Evolutionary conservation across 2,329 filamentous ascomycete species (phyloP).

Genomic region (Seiridium cupressi): DNA sequence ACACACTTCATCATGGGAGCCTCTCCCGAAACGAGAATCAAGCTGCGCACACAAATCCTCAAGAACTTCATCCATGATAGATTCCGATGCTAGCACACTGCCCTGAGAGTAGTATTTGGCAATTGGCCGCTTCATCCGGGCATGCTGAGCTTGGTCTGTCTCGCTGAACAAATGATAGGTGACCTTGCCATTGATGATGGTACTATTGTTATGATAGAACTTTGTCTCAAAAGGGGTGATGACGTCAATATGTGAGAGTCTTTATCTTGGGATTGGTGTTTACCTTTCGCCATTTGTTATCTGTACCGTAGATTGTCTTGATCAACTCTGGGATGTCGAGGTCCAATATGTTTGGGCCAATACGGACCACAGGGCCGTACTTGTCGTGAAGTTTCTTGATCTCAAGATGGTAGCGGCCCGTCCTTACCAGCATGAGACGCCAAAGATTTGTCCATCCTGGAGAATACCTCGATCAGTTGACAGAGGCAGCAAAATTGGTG

Average conservation of each 20-base stretch:
- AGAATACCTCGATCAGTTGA: background rate
- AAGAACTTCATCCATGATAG: conserved; percentile 25
- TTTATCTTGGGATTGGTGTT: background rate
- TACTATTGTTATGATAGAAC: conserved; percentile 25
- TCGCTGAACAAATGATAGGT: conserved; percentile 30
- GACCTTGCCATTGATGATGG: conserved; percentile 23
- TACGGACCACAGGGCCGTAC: conserved; percentile 34
- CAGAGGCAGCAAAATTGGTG: background rate
- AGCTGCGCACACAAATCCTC: conserved; percentile 21
- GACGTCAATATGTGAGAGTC: background rate
- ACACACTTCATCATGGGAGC: conserved; percentile 12
- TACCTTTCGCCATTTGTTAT: conserved; percentile 28
- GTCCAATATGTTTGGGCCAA: conserved; percentile 30
- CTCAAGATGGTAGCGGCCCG: conserved; percentile 21
- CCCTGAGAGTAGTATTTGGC: conserved; percentile 22
- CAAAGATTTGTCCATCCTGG: conserved; percentile 34
- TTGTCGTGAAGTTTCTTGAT: conserved; percentile 32
- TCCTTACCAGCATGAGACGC: conserved; percentile 25
- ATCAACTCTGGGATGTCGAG: conserved; percentile 24
- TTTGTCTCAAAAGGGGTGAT: conserved; percentile 17
- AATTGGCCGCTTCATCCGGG: conserved; percentile 22
- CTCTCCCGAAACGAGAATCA: conserved; percentile 21
- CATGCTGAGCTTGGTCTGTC: conserved; percentile 19
- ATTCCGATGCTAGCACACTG: conserved; percentile 21
- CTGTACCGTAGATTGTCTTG: conserved; percentile 31